Percentiles rank a stretch among this genome's conserved stretches.
These are phyloP conservation scores for Penicillium sp. DNA, from an alignment of 2,329 filamentous ascomycete genomes.

Conservation along the genomic window DNA sequence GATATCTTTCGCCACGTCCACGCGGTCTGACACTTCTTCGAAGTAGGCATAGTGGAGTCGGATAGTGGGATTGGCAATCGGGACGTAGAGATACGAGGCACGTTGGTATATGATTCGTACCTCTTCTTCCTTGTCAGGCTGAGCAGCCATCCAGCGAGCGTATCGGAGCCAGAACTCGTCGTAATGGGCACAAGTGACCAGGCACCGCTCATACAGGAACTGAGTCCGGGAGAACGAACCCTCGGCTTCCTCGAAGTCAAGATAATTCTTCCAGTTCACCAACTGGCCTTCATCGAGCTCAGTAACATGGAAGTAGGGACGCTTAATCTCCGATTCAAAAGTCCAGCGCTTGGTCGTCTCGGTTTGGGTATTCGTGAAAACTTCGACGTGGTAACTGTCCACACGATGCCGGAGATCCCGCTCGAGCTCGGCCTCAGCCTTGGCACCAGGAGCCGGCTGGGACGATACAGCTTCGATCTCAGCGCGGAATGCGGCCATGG, in stretches of 20 bases:
- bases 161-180: conserved; percentile 99
- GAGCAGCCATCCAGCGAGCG: conserved; percentile 84
- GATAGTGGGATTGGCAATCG: conserved; percentile 78
- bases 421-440: conserved; percentile 75
- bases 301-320: conserved; percentile 94
- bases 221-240: conserved; percentile 71
- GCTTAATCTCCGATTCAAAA: conserved; percentile 90
- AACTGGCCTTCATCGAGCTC: conserved; percentile 84
- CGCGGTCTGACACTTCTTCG: conserved; percentile 77
- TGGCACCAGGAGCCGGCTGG: conserved; percentile 45
- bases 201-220: conserved; percentile 88
- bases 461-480: conserved; percentile 63
- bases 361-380: conserved; percentile 75
- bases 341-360: conserved; percentile 94
- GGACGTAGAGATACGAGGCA: conserved; percentile 79
- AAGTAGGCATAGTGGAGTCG: conserved; percentile 92
- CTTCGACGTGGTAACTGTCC: conserved; percentile 75
- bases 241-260: conserved; percentile 90
- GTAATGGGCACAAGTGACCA: conserved; percentile 90
- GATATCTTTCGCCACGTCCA: conserved; percentile 78
- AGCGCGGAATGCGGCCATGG: conserved; percentile 64
- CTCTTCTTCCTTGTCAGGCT: conserved; percentile 79
- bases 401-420: conserved; percentile 76
- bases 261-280: conserved; percentile 89
- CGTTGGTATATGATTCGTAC: conserved; percentile 88